Base-by-base conservation (phyloP, 257 asterid species). In the Solanum paucissectum region DNA sequence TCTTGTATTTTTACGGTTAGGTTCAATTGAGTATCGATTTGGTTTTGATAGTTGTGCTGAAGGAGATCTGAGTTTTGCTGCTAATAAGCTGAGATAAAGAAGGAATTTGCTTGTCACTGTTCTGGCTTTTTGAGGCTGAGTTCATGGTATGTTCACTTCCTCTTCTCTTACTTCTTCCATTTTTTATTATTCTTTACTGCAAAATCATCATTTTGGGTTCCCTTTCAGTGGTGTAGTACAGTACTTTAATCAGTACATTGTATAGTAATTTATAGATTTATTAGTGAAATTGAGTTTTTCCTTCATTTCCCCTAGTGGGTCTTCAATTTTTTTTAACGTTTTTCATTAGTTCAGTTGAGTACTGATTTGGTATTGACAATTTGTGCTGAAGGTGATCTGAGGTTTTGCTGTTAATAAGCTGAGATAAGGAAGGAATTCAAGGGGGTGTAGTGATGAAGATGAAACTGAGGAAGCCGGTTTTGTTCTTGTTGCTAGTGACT, bases 401-500 rank as follows among this genome's bases (percentile, higher is more conserved):
- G 37, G 27, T 44, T 44, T 44, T 79, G 66, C 85, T 44, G 85
- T 34, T 79, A 79, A 79, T 79, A 79, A 16, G 66, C 40, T 79
- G 85, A 44, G 85, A 44, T 55, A 44, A 77, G 62, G 37, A 46
- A 52, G 60, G 62, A 58, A 12, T 6, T 20, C 34, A 58, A 21
- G 23, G 58, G 36, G 11, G 64, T 83, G 46, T 42, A 37, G 23
- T 62, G 60, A 90, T 91, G 95, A 93, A 90, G 91, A 87, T 93
- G 93, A 95, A 89, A 91, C 83, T 93, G 84, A 91, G 97, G 77
- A 91, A 90, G 86, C 90, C 95, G 27, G 96, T 93, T 88, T 29
- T 96, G 89, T 89, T 93, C 84, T 89, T 95, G 89, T 93, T 96
- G 88, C 71, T 92, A 87, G 92, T 94, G 40, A 94, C 98, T 23